Percentiles rank a stretch among this genome's conserved stretches.
Conservation (phyloP, 2,329 filamentous ascomycete genomes). For the Talaromyces atroroseus region DNA sequence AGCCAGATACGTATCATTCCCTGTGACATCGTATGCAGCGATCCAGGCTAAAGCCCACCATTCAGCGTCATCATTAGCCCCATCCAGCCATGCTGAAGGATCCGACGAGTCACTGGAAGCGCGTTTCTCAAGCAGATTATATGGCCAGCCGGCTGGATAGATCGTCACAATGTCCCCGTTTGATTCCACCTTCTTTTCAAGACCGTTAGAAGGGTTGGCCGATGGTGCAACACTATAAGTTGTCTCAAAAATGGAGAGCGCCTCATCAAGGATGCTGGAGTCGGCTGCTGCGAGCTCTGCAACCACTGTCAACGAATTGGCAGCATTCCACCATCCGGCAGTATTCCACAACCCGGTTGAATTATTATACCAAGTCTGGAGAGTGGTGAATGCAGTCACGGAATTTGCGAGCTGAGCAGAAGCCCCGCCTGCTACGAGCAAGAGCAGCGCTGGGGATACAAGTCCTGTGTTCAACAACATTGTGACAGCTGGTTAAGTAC, state of each 20-base stretch:
- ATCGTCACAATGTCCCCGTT: background rate
- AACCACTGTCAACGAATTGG: slow-evolving; percentile 11
- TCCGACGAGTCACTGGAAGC: slow-evolving; percentile 2
- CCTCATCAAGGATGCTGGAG: slow-evolving; percentile 4
- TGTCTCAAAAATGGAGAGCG: slow-evolving; percentile 3
- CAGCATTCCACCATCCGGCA: slow-evolving; percentile 13
- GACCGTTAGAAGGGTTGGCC: background rate
- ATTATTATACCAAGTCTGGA: slow-evolving; percentile 11
- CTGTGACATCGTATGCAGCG: slow-evolving; percentile 50
- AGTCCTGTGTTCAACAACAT: background rate
- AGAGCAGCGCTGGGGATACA: background rate
- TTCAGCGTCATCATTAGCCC: slow-evolving; percentile 48
- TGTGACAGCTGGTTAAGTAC: background rate
- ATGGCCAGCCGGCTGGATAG: slow-evolving; percentile 3
- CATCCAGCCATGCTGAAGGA: slow-evolving; percentile 6
- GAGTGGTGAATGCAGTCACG: slow-evolving; percentile 5
- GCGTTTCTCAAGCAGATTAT: background rate
- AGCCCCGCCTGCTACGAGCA: background rate
- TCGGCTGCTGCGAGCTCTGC: slow-evolving; percentile 11
- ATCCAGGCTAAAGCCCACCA: slow-evolving; percentile 54
- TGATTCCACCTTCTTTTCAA: slow-evolving; percentile 1
- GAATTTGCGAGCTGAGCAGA: slow-evolving; percentile 4
- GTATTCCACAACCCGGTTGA: slow-evolving; percentile 8
- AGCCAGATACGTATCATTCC: slow-evolving; percentile 40
- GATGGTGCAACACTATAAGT: slow-evolving; percentile 10